A percentile compares a stretch with the other conserved stretches of the same genome.
Conservation (phyloP, 2,329 filamentous ascomycete genomes). For the Alternaria burnsii region DNA sequence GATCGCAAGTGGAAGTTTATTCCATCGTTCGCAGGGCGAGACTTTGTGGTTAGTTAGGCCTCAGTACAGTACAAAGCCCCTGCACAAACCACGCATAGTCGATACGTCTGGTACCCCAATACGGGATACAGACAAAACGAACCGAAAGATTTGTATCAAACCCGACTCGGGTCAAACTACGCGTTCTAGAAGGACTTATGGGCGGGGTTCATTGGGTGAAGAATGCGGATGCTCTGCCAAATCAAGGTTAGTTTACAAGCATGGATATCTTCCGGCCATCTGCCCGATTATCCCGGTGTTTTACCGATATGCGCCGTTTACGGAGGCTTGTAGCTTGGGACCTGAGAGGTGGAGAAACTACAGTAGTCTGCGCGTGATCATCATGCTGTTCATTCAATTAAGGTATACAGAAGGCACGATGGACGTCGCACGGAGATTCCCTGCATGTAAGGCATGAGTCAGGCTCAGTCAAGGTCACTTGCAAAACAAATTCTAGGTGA, state of each 20-base stretch:
- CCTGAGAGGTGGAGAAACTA: not conserved
- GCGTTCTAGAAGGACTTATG: not conserved
- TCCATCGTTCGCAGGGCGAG: not conserved
- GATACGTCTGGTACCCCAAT: not conserved
- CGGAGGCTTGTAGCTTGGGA: not conserved
- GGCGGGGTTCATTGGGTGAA: not conserved
- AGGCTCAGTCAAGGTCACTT: not conserved
- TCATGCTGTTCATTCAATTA: not conserved
- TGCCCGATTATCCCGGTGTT: not conserved
- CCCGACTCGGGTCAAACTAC: not conserved
- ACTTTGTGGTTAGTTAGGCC: not conserved
- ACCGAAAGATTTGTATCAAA: not conserved
- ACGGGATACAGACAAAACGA: not conserved
- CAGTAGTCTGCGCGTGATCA: not conserved
- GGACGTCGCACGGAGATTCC: not conserved
- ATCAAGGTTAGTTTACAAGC: not conserved
- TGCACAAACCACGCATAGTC: not conserved
- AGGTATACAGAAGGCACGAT: not conserved
- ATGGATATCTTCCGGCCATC: not conserved
- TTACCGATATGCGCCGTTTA: not conserved
- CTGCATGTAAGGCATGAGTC: not conserved
- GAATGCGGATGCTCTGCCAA: not conserved
- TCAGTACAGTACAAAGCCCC: not conserved
- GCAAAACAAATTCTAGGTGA: not conserved
- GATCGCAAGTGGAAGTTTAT: not conserved